Evolutionary conservation across 202 grass and related monocot genomes (phyloP), one percentile per base, ranked within the genome.

Genomic region (Hordeum pubiflorum): DNA sequence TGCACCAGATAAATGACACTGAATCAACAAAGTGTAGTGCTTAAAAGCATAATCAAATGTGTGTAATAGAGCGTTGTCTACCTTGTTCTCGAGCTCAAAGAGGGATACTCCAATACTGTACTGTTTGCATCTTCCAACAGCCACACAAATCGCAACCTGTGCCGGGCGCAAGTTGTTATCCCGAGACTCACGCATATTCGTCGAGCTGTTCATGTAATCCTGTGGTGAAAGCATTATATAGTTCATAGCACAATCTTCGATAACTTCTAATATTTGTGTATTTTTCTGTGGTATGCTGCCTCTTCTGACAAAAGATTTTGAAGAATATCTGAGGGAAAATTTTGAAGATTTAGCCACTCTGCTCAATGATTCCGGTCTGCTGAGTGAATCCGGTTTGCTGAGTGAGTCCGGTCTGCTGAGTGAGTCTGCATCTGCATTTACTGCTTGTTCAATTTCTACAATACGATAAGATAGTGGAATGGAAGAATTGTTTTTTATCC

Each of bases 71-170:
- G 39, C 20, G 65, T 17, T 54, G 15, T 29, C 64, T 89, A 98
- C 96, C 92, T 98, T 98, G 74, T 86, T 95, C 81, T 98, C 96
- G 72, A 98, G 89, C 59, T 98, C 96, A 85, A 93, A 86, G 84
- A 95, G 90, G 77, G 96, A 98, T n/a, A 98, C 84, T 63, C 96
- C 96, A 75, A 88, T 69, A 82, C 90, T 93, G 88, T 91, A 98
- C 41, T 83, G 84, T 50, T 70, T 87, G 61, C 86, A 95, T 82
- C 83, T 80, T 57, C 77, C 65, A 64, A 95, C 75, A 63, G 92
- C 89, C 39, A 93, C 89, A 76, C 86, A 95, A 81, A 98, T 91
- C 40, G 92, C 96, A 66, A 98, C 80, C 77, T 85, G 90, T 63
- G 92, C 85, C 20, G 92, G 82, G 64, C 79, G 83, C 31, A 83